A percentile compares a stretch with the other conserved stretches of the same genome.
Evolutionary conservation across 331 rosid species (phyloP).

Genomic region (Quercus phellos): DNA sequence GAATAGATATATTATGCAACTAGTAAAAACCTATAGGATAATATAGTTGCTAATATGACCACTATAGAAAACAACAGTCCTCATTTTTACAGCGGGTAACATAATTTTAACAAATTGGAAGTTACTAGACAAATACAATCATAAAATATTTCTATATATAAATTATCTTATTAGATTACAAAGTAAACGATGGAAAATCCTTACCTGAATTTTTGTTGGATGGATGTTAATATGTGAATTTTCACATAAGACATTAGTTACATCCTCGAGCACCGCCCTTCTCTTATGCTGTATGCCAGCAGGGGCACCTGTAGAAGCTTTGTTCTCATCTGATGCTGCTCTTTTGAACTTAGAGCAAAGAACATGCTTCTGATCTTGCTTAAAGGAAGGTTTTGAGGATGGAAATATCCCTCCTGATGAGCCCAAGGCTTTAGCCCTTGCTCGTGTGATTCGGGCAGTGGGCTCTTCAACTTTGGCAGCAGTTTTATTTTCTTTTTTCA

Average conservation of each 20-base stretch:
- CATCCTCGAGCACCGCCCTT: slow-evolving; percentile 68
- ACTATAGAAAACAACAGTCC: background rate
- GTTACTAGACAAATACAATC: background rate
- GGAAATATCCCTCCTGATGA: slow-evolving; percentile 30
- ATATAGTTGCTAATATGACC: background rate
- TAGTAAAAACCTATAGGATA: background rate
- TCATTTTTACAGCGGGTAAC: background rate
- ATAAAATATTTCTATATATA: background rate
- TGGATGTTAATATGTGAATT: slow-evolving; percentile 3
- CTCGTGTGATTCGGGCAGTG: slow-evolving; percentile 63
- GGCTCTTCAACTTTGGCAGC: slow-evolving; percentile 48
- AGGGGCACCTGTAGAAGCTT: slow-evolving; percentile 23
- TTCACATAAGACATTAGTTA: slow-evolving; percentile 37
- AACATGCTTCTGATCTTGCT: slow-evolving; percentile 40
- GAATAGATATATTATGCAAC: slow-evolving; percentile 6
- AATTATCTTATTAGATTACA: background rate
- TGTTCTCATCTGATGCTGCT: slow-evolving; percentile 48
- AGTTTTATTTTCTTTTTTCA: slow-evolving; percentile 43
- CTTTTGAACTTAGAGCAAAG: slow-evolving; percentile 40
- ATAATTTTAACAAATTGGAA: background rate
- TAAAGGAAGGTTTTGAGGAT: slow-evolving; percentile 33
- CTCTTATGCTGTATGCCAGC: slow-evolving; percentile 50
- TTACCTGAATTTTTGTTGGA: slow-evolving; percentile 48
- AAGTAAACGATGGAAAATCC: background rate
- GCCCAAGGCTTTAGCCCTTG: slow-evolving; percentile 61